A percentile compares a stretch with the other conserved stretches of the same genome.
These are phyloP conservation scores for Xylariales sp. DNA, from an alignment of 2,329 filamentous ascomycete genomes.

Conservation along the genomic window DNA sequence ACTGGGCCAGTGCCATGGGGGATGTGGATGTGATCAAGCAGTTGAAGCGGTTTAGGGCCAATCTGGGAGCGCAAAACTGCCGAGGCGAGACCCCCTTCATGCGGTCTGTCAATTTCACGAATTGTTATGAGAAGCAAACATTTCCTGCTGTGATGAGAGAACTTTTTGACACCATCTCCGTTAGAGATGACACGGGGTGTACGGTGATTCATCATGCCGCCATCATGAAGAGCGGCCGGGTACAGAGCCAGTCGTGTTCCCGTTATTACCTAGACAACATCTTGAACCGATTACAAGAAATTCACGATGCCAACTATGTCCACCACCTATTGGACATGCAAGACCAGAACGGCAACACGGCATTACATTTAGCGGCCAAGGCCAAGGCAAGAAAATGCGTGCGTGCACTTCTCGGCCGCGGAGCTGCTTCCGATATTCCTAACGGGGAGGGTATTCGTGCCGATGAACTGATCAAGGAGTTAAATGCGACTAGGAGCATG, in stretches of 20 bases:
- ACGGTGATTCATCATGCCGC: constrained; percentile 97
- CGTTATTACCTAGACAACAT: constrained; percentile 94
- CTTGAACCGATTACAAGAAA: constrained; percentile 85
- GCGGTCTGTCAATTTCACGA: constrained; percentile 94
- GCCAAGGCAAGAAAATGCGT: constrained; percentile 91
- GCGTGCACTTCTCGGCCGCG: constrained; percentile 79
- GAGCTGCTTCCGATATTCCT: constrained; percentile 83
- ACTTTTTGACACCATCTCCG: constrained; percentile 82
- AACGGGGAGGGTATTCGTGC: constrained; percentile 87
- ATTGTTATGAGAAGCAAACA: constrained; percentile 93
- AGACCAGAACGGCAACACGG: constrained; percentile 90
- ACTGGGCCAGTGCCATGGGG: constrained; percentile 98
- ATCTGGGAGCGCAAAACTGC: constrained; percentile 75
- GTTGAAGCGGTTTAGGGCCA: constrained; percentile 83
- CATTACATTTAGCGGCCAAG: constrained; percentile 78
- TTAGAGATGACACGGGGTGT: constrained; percentile 81
- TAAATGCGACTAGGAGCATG: constrained; percentile 73
- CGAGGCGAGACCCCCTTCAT: constrained; percentile 92
- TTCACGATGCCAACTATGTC: constrained; percentile 79
- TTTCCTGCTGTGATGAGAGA: constrained; percentile 88
- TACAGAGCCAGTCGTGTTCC: constrained; percentile 86
- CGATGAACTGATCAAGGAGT: constrained; percentile 81
- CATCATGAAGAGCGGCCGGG: constrained; percentile 83
- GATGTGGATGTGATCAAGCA: constrained; percentile 92
- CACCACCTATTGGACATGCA: constrained; percentile 83